Conservation (phyloP, 495 filamentous ascomycete genomes). For the Daldinia childiae region DNA sequence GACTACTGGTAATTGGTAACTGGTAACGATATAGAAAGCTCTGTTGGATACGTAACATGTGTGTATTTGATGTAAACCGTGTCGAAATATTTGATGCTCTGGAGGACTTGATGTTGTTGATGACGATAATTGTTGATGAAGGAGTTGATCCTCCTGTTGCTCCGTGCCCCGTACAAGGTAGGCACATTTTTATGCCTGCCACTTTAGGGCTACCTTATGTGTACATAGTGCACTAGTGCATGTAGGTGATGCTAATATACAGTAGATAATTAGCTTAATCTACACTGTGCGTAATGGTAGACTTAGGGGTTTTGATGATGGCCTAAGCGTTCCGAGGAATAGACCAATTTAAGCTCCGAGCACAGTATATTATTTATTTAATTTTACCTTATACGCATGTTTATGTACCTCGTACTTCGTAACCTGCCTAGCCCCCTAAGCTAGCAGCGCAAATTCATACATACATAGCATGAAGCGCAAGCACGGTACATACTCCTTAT, state of each 20-base stretch:
- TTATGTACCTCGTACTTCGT: neutral
- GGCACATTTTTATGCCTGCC: slow-evolving; percentile 27
- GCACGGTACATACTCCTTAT: slow-evolving; percentile 17
- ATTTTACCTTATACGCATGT: slow-evolving; percentile 12
- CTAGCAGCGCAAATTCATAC: neutral
- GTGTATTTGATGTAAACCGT: neutral
- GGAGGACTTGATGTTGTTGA: slow-evolving; percentile 6
- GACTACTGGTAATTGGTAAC: neutral
- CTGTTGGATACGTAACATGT: neutral
- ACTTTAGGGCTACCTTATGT: neutral
- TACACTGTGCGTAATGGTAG: slow-evolving; percentile 20
- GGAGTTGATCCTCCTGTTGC: slow-evolving; percentile 26
- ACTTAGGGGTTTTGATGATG: slow-evolving; percentile 20
- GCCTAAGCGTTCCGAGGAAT: slow-evolving; percentile 18
- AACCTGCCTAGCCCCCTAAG: neutral
- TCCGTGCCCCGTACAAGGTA: slow-evolving; percentile 21
- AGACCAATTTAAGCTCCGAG: slow-evolving; percentile 35
- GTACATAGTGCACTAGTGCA: no score
- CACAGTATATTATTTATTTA: slow-evolving; percentile 30
- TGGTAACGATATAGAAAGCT: neutral
- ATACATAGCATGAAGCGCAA: neutral
- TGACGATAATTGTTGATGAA: neutral
- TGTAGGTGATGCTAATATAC: neutral
- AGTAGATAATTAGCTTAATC: neutral
- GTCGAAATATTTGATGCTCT: neutral